Evolutionary conservation across 2,329 filamentous ascomycete genomes (phyloP), one percentile per base, ranked within the genome.

Genomic region (Rhynchosporium graminicola): DNA sequence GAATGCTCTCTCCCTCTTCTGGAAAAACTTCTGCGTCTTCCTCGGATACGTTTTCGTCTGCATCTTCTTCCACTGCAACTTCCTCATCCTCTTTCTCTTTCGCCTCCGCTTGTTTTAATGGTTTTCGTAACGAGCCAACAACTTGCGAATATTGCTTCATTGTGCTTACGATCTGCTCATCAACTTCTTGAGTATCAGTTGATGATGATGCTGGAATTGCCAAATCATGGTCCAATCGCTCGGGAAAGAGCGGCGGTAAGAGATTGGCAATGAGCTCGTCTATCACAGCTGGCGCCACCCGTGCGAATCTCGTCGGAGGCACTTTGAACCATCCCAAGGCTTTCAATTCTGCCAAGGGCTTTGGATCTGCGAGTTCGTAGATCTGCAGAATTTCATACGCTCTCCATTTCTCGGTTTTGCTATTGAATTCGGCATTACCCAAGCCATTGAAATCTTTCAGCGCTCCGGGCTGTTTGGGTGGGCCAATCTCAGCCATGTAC

Each of bases 361-460:
- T 76, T 0, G 85, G 82, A 70, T 88, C 81, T 68, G 87, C 87
- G 31, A 89, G 78, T 72, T 85, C 79, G 69, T 87, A 89, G 0
- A 89, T 77, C 67, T 87, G 79, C 28, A 79, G 67, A 50, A 86
- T 76, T 67, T 82, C 80, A 68, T 85, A 83, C 3, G 82, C 83
- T 64, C 57, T 62, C 62, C 65, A 68, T 2, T 63, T 62, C 5
- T 13, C 52, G 9, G 60, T 43, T 33, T 65, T 68, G 13, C 59
- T 50, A 38, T 73, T 71, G 54, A 74, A 86, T 10, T 82, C 80
- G 2, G 69, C 74, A 62, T 85, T 86, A 15, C 82, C 83, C 2
- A 81, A 63, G 0, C 82, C 82, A 3, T 72, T 73, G 4, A 75
- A 70, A 52, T 77, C 74, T 15, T 75, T 64, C 26, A 85, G 79